These are phyloP conservation scores for Zygosaccharomyces siamensis DNA, from an alignment of 805 yeast genomes.

Conservation along the genomic window DNA sequence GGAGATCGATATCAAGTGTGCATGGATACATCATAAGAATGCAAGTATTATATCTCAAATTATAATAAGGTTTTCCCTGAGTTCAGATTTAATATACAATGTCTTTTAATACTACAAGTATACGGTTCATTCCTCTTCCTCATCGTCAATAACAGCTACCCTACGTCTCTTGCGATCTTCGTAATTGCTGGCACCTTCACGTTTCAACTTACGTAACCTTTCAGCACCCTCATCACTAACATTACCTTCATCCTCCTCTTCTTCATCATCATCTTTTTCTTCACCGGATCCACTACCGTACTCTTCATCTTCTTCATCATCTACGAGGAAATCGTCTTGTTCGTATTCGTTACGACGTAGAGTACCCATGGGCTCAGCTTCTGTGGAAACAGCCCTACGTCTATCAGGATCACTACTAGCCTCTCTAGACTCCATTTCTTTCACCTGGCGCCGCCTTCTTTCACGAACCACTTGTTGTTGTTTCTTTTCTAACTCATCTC, in stretches of 20 bases:
- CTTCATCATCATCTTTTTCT: conserved; percentile 41
- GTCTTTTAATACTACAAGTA: background rate
- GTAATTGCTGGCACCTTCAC: conserved; percentile 52
- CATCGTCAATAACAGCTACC: conserved; percentile 31
- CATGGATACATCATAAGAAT: background rate
- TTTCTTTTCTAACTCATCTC: conserved; percentile 60
- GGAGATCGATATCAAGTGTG: background rate
- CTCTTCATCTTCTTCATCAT: conserved; percentile 35
- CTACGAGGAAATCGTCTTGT: conserved; percentile 35
- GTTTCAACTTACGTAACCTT: conserved; percentile 50
- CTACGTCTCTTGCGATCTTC: conserved; percentile 31
- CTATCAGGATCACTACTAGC: conserved; percentile 29
- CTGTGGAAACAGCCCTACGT: conserved; percentile 5
- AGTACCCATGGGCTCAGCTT: conserved; percentile 12
- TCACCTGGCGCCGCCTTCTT: conserved; percentile 57
- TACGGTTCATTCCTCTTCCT: conserved; percentile 36
- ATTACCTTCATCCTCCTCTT: conserved; percentile 45
- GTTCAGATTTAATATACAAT: background rate
- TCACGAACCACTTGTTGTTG: conserved; percentile 61
- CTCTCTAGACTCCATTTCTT: conserved; percentile 52
- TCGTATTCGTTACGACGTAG: conserved; percentile 31
- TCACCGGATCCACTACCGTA: conserved; percentile 28
- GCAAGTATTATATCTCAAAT: background rate
- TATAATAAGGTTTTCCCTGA: background rate
- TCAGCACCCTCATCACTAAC: conserved; percentile 49